These are phyloP conservation scores for Heliophila coronopifolia DNA, from an alignment of 441 rosid species.

Conservation along the genomic window DNA sequence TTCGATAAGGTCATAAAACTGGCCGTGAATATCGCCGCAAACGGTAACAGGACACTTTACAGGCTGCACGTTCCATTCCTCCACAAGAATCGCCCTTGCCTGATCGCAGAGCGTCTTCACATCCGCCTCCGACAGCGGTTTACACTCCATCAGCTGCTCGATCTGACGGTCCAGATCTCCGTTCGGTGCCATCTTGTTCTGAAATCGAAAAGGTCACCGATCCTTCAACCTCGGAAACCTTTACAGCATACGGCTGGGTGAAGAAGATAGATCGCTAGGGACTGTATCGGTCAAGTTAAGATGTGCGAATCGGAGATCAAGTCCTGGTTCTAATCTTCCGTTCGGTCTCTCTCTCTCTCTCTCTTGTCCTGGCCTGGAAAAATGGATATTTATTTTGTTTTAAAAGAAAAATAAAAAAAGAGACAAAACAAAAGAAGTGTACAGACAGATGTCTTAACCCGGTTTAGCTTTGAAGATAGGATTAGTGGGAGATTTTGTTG, in stretches of 20 bases:
- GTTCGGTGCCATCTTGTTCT: conserved; percentile 63
- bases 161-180: conserved; percentile 97
- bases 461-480: too few species aligned
- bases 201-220: conserved; percentile 14
- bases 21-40: conserved; percentile 98
- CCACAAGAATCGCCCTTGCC: conserved; percentile 88
- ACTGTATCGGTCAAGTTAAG: not conserved
- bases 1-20: conserved; percentile 93
- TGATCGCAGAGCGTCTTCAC: conserved; percentile 89
- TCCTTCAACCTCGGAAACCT: not conserved
- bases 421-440: too few species aligned
- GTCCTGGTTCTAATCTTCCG: not conserved
- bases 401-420: too few species aligned
- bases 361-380: conserved; percentile 10
- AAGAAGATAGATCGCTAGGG: not conserved
- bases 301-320: not conserved
- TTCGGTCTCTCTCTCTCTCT: conserved; percentile 5
- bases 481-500: too few species aligned
- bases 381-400: conserved; percentile 1
- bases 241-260: not conserved
- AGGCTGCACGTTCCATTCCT: conserved; percentile 99
- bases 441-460: too few species aligned
- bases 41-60: conserved; percentile 97
- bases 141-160: conserved; percentile 96
- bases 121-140: conserved; percentile 78